Evolutionary conservation across 1,284 basidiomycete species (phyloP).

Genomic region (Leccinum ponderosum): DNA sequence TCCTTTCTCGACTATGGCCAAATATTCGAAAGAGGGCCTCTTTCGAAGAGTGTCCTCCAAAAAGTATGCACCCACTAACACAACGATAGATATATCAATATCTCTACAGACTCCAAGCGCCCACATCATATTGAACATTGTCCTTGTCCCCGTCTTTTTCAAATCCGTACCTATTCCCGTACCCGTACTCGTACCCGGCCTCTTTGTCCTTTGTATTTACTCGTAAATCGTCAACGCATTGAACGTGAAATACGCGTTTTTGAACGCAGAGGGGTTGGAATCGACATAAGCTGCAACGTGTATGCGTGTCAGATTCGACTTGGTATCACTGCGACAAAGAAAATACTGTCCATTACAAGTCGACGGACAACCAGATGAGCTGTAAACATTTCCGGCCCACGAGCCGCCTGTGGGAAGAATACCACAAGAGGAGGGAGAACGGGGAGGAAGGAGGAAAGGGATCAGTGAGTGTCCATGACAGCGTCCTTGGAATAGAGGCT

Average conservation of each 20-base stretch:
- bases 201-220: constrained; percentile 2
- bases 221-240: constrained; percentile 20
- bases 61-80: background rate
- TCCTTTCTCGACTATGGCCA: background rate
- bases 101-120: background rate
- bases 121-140: background rate
- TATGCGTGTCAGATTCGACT: background rate
- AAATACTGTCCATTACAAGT: constrained; percentile 32
- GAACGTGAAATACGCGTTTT: constrained; percentile 25
- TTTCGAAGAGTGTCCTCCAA: background rate
- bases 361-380: constrained; percentile 35
- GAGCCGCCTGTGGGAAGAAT: constrained; percentile 36
- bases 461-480: background rate
- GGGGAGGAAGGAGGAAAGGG: background rate
- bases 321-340: background rate
- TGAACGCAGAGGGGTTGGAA: constrained; percentile 16
- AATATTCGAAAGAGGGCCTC: background rate
- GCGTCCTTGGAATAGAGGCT: background rate
- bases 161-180: background rate
- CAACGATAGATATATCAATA: background rate
- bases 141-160: background rate
- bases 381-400: constrained; percentile 38
- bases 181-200: background rate
- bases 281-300: constrained; percentile 14
- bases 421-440: background rate